phyloP scores from a whole-genome alignment of 495 filamentous ascomycete species.

The Aspergillus olivimuriae region DNA sequence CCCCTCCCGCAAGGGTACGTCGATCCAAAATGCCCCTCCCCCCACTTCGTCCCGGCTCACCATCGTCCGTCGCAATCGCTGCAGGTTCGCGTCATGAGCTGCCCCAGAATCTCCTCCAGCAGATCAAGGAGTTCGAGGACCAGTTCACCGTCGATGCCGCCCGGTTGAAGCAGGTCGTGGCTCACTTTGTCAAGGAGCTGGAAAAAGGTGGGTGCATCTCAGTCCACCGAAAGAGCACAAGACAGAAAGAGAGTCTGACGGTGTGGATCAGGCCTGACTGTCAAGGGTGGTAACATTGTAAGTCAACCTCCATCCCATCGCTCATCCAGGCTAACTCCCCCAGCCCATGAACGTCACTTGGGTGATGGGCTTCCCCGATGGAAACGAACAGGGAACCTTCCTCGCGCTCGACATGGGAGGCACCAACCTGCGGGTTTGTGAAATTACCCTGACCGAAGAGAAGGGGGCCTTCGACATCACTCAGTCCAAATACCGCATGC shows the following conservation, averaged over 20 bases:
- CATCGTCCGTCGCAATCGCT: constrained; percentile 11
- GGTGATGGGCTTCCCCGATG: constrained; percentile 91
- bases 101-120: constrained; percentile 74
- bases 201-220: constrained; percentile 64
- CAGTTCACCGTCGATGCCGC: constrained; percentile 69
- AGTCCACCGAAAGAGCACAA: neutral
- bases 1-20: constrained; percentile 73
- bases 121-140: constrained; percentile 84
- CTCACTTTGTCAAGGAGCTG: constrained; percentile 84
- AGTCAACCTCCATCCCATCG: constrained; percentile 25
- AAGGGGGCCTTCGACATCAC: constrained; percentile 98
- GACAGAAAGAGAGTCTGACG: neutral
- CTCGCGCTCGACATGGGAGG: constrained; percentile 97
- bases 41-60: constrained; percentile 11
- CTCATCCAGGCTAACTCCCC: neutral
- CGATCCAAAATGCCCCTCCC: constrained; percentile 5
- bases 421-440: constrained; percentile 95
- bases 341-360: constrained; percentile 99
- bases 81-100: constrained; percentile 72
- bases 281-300: constrained; percentile 90
- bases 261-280: constrained; percentile 59
- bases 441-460: constrained; percentile 83
- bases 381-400: constrained; percentile 83
- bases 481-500: constrained; percentile 97
- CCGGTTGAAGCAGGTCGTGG: constrained; percentile 83